phyloP scores from a whole-genome alignment of 176 grass and related monocot species.

The Oryza glaberrima region DNA sequence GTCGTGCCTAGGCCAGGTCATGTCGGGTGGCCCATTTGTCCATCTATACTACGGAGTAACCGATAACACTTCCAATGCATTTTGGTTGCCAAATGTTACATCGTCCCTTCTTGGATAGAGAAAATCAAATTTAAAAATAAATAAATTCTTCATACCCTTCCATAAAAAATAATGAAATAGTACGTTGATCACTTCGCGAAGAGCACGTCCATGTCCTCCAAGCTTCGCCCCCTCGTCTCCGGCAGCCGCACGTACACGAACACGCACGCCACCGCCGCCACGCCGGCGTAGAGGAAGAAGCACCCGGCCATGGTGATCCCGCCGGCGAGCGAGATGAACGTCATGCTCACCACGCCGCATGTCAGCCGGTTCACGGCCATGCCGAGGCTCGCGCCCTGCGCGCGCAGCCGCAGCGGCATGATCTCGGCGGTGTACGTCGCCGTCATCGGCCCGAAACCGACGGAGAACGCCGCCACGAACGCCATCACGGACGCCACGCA shows the following conservation, averaged over 20 bases:
- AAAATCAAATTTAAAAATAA: too few species aligned
- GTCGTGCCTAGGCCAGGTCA: too few species aligned
- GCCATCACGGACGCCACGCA: constrained; percentile 26
- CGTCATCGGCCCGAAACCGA: constrained; percentile 42
- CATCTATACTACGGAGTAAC: too few species aligned
- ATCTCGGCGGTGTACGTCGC: not conserved
- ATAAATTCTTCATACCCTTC: not conserved
- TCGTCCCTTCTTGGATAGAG: too few species aligned
- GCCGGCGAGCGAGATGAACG: not conserved
- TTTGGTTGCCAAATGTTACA: too few species aligned
- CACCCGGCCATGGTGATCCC: not conserved
- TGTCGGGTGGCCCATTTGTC: too few species aligned
- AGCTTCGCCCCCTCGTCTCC: not conserved
- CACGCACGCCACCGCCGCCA: not conserved
- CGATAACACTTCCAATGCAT: too few species aligned
- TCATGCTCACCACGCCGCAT: constrained; percentile 1
- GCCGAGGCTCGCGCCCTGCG: not conserved
- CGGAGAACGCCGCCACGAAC: constrained; percentile 43
- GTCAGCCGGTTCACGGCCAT: not conserved
- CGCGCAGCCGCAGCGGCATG: constrained; percentile 14
- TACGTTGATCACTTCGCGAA: not conserved
- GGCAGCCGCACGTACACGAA: not conserved
- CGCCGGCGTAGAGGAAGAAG: not conserved
- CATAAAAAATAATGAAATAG: not conserved
- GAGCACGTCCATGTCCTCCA: not conserved